phyloP scores from a whole-genome alignment of 345 rosid genomes.

The Syzygium aromaticum region DNA sequence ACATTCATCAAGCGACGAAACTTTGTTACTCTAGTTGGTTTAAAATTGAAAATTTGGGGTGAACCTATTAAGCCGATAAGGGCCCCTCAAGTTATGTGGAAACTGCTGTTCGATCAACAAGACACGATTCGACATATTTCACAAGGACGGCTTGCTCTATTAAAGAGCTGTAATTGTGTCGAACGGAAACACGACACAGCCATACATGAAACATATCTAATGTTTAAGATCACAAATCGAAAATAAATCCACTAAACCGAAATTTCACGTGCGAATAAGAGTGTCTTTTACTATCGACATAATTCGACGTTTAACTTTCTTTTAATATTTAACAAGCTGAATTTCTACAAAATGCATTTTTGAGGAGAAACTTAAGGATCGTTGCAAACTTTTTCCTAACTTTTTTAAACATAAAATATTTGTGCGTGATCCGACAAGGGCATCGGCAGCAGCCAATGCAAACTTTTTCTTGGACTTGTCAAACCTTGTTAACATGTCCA shows the following conservation, averaged over 20 bases:
- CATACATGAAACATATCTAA: background rate
- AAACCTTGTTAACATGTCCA: background rate
- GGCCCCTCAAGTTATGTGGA: background rate
- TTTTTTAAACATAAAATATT: background rate
- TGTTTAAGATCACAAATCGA: background rate
- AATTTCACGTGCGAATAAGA: background rate
- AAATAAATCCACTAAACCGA: background rate
- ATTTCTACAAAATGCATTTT: background rate
- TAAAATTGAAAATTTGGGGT: too few species aligned
- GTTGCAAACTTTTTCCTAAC: too few species aligned
- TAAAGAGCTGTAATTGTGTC: background rate
- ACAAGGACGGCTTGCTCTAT: accelerated
- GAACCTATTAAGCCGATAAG: too few species aligned
- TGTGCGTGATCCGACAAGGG: background rate
- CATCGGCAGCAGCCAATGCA: background rate
- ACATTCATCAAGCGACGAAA: too few species aligned
- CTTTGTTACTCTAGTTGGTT: too few species aligned
- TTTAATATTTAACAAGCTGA: background rate
- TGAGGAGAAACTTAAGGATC: background rate
- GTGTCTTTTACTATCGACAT: background rate
- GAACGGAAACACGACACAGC: accelerated
- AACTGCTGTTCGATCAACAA: background rate
- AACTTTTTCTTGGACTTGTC: too few species aligned
- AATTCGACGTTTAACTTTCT: too few species aligned
- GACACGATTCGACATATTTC: background rate